Conservation (phyloP, 2,329 filamentous ascomycete genomes). For the Neopestalotiopsis rosae region DNA sequence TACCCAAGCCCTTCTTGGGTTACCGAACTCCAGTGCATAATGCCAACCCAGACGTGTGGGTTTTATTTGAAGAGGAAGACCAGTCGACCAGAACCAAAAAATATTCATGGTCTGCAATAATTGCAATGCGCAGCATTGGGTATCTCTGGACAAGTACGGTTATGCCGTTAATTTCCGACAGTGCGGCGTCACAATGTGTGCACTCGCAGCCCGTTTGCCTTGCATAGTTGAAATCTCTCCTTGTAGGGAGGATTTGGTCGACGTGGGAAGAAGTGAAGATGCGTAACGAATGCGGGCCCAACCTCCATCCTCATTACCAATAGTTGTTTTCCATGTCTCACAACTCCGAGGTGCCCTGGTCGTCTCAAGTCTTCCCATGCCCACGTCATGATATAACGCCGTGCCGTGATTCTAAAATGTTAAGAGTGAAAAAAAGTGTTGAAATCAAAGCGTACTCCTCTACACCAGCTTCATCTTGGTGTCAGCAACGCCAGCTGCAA, state of each 20-base stretch:
- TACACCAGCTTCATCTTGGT: constrained; percentile 75
- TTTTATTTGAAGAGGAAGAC: not conserved
- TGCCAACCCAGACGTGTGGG: constrained; percentile 6
- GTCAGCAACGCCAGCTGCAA: constrained; percentile 76
- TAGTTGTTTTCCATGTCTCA: constrained; percentile 26
- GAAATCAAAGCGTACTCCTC: constrained; percentile 19
- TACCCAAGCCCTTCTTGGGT: constrained; percentile 2
- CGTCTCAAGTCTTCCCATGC: constrained; percentile 26
- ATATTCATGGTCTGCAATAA: constrained; percentile 4
- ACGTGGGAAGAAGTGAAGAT: constrained; percentile 22
- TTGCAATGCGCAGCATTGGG: constrained; percentile 12
- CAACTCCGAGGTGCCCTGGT: constrained; percentile 38
- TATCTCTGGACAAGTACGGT: constrained; percentile 14
- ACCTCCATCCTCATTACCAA: constrained; percentile 26
- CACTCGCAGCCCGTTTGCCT: constrained; percentile 10
- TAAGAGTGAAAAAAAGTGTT: not conserved
- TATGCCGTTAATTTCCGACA: constrained; percentile 14
- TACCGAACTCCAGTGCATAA: constrained; percentile 16
- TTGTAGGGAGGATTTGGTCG: constrained; percentile 11
- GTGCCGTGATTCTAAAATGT: constrained; percentile 27
- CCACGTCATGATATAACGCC: constrained; percentile 29
- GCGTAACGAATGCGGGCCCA: constrained; percentile 21
- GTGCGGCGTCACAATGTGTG: not conserved
- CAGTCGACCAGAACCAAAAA: constrained; percentile 16
- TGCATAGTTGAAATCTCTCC: constrained; percentile 3